Evolutionary conservation across 1,139 yeast genomes (phyloP).

Genomic region (Suhomyces bribrorum): DNA sequence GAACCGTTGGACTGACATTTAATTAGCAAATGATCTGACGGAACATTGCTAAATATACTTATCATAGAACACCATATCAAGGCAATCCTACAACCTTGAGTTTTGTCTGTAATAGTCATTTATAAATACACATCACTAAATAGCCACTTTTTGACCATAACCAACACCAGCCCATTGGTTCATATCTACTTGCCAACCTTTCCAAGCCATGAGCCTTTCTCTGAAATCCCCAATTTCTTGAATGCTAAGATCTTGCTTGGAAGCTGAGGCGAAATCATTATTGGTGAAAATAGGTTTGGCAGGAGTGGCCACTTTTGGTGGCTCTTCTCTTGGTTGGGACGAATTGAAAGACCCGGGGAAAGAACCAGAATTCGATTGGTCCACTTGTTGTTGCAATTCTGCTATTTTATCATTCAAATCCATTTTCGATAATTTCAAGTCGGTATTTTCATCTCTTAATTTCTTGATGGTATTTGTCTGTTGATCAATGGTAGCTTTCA

Average conservation of each 20-base stretch:
- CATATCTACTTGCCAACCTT: slow-evolving; percentile 87
- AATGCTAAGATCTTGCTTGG: slow-evolving; percentile 29
- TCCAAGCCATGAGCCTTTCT: slow-evolving; percentile 60
- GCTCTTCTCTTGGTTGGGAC: slow-evolving; percentile 5
- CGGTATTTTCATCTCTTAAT: slow-evolving; percentile 47
- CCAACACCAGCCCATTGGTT: slow-evolving; percentile 54
- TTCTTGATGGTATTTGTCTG: slow-evolving; percentile 41
- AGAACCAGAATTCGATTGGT: slow-evolving; percentile 16
- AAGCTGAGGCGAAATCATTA: slow-evolving; percentile 37
- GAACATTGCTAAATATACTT: too few species aligned
- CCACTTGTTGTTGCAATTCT: slow-evolving; percentile 28
- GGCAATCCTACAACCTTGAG: background rate
- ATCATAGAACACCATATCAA: background rate
- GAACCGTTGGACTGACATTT: too few species aligned
- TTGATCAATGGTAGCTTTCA: slow-evolving; percentile 20
- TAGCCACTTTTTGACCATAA: slow-evolving; percentile 8
- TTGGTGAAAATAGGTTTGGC: slow-evolving; percentile 39
- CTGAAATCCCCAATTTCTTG: slow-evolving; percentile 38
- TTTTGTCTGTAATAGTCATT: slow-evolving; percentile 4
- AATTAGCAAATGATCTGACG: too few species aligned
- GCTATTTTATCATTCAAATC: slow-evolving; percentile 43
- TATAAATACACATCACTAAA: slow-evolving; percentile 9
- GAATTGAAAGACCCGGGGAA: slow-evolving; percentile 10
- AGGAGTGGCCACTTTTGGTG: slow-evolving; percentile 21
- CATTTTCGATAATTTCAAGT: slow-evolving; percentile 45